Evolutionary conservation across 2,329 filamentous ascomycete species (phyloP).

Genomic region (Chrysoporthe puriensis): DNA sequence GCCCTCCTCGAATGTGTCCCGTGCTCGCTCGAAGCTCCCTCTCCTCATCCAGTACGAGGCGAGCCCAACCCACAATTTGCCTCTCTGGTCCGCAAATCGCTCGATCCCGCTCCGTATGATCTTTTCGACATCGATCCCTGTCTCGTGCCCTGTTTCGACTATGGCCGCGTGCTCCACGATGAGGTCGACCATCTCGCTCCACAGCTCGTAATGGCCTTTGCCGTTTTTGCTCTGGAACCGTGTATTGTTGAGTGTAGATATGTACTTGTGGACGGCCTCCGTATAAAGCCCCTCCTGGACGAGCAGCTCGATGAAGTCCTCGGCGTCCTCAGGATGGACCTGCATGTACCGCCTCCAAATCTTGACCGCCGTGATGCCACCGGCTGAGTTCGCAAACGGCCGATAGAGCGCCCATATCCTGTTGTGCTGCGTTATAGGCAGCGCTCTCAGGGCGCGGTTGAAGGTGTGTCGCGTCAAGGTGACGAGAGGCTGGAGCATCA

Average conservation of each 20-base stretch:
- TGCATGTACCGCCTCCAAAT: conserved; percentile 98
- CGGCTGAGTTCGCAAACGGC: conserved; percentile 87
- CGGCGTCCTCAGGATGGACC: conserved; percentile 90
- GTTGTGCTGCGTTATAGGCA: conserved; percentile 94
- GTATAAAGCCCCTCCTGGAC: conserved; percentile 82
- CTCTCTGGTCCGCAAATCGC: conserved; percentile 89
- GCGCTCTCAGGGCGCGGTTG: conserved; percentile 85
- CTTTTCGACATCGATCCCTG: conserved; percentile 85
- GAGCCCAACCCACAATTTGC: conserved; percentile 91
- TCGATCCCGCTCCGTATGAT: conserved; percentile 92
- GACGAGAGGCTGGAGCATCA: conserved; percentile 89
- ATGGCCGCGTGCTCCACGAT: conserved; percentile 89
- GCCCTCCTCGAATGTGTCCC: conserved; percentile 94
- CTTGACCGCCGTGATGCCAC: conserved; percentile 86
- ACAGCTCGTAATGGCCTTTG: conserved; percentile 94
- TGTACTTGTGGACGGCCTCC: conserved; percentile 89
- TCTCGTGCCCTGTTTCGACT: conserved; percentile 78
- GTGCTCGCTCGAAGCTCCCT: conserved; percentile 88
- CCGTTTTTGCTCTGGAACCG: conserved; percentile 90
- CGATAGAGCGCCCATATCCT: conserved; percentile 92
- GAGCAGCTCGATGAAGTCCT: conserved; percentile 92
- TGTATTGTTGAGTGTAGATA: conserved; percentile 87
- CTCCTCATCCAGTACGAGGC: conserved; percentile 96
- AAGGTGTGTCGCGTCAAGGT: conserved; percentile 86
- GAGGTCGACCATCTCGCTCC: conserved; percentile 96